phyloP scores from a whole-genome alignment of 371 early-diverging fungal species.

The Cokeromyces recurvatus region DNA sequence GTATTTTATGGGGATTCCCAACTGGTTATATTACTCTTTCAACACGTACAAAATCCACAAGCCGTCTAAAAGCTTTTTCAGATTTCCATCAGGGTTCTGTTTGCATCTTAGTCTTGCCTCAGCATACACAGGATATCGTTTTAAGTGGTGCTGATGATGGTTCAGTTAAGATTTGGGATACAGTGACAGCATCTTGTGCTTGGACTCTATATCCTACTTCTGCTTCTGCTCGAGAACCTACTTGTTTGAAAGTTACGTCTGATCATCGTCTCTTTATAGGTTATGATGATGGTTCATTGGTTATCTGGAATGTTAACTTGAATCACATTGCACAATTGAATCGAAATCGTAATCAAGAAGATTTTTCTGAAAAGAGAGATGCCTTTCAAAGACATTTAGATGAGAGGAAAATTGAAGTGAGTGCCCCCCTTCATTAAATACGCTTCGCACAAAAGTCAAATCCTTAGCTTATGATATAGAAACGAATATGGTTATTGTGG shows the following conservation, averaged over 20 bases:
- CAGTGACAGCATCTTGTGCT: constrained; percentile 17
- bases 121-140: constrained; percentile 18
- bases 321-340: constrained; percentile 8
- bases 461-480: constrained; percentile 20
- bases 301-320: constrained; percentile 33
- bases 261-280: constrained; percentile 37
- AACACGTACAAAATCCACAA: constrained; percentile 15
- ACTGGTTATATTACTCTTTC: constrained; percentile 38
- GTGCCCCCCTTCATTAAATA: constrained; percentile 7
- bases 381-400: background rate
- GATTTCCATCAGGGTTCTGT: constrained; percentile 43
- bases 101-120: constrained; percentile 22
- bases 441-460: no score
- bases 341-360: constrained; percentile 6
- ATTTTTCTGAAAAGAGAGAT: background rate
- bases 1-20: constrained; percentile 44
- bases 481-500: constrained; percentile 21
- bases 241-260: constrained; percentile 16
- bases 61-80: constrained; percentile 31
- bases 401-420: constrained; percentile 13
- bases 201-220: constrained; percentile 19
- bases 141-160: constrained; percentile 46
- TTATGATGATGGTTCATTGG: constrained; percentile 34
- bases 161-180: constrained; percentile 38
- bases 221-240: constrained; percentile 15